Percentiles rank a stretch among this genome's conserved stretches.
Conservation (phyloP, 2,329 filamentous ascomycete genomes). For the Penicillium sp. region DNA sequence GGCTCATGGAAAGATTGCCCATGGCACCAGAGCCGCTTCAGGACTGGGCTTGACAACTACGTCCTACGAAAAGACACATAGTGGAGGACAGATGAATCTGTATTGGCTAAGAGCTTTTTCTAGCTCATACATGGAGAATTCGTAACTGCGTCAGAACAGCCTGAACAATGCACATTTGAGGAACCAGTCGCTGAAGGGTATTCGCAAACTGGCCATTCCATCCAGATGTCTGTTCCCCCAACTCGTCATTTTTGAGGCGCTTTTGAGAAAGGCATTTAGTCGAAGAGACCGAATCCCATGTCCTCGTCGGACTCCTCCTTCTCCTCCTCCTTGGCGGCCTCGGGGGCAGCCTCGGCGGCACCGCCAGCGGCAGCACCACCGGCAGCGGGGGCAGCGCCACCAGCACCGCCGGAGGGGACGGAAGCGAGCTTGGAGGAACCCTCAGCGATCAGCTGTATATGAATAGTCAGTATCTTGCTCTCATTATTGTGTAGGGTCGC, state of each 20-base stretch:
- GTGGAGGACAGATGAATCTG: constrained; percentile 43
- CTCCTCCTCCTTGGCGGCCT: constrained; percentile 77
- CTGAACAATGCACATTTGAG: constrained; percentile 39
- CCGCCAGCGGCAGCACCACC: constrained; percentile 71
- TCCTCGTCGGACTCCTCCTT: constrained; percentile 76
- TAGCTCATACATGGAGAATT: constrained; percentile 43
- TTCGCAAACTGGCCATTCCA: constrained; percentile 40
- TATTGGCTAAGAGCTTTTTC: constrained; percentile 44
- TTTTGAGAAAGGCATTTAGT: constrained; percentile 51
- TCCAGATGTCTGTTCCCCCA: constrained; percentile 63
- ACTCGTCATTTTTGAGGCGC: constrained; percentile 61
- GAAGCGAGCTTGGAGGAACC: constrained; percentile 94
- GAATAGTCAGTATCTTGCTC: constrained; percentile 22
- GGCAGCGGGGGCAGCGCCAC: constrained; percentile 53
- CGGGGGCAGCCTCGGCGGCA: constrained; percentile 69
- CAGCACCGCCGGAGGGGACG: constrained; percentile 87
- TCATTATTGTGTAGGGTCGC: not conserved
- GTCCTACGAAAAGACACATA: constrained; percentile 21
- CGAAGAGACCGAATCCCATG: constrained; percentile 78
- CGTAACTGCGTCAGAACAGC: constrained; percentile 48
- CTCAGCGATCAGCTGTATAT: constrained; percentile 79
- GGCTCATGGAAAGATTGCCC: no score
- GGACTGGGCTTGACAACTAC: constrained; percentile 11
- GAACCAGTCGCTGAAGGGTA: constrained; percentile 36
- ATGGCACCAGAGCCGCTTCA: no score